A percentile compares a stretch with the other conserved stretches of the same genome.
Evolutionary conservation across 352 stramenopile genomes (phyloP).

Genomic region (Globisporangium irregulare): DNA sequence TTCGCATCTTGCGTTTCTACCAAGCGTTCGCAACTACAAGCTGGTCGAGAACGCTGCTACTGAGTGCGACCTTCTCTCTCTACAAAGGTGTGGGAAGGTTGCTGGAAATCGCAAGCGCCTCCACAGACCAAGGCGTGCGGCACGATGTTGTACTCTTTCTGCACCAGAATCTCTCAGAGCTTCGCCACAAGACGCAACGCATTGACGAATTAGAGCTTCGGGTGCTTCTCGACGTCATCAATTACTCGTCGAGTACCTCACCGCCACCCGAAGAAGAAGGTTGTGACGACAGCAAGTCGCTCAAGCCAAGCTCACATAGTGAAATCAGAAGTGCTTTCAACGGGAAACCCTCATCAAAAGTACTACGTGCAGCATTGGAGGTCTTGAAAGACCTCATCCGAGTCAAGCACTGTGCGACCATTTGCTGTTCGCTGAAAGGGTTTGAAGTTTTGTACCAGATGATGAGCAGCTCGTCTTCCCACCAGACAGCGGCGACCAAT

Average conservation of each 20-base stretch:
- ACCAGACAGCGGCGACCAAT: conserved; percentile 19
- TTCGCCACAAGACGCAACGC: conserved; percentile 27
- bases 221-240: conserved; percentile 22
- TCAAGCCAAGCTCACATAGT: not conserved
- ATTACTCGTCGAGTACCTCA: not conserved
- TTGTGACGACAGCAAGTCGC: conserved; percentile 9
- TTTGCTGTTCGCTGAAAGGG: conserved; percentile 23
- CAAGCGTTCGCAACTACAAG: not conserved
- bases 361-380: conserved; percentile 24
- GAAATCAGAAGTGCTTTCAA: not conserved
- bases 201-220: conserved; percentile 24
- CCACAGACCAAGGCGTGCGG: conserved; percentile 7
- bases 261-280: not conserved
- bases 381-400: conserved; percentile 28
- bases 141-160: conserved; percentile 23
- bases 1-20: conserved; percentile 4
- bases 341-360: conserved; percentile 12
- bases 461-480: conserved; percentile 26
- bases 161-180: conserved; percentile 22
- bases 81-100: conserved; percentile 23
- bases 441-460: conserved; percentile 30
- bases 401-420: conserved; percentile 26
- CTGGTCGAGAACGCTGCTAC: conserved; percentile 19
- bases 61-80: conserved; percentile 22
- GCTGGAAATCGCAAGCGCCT: conserved; percentile 18